These are phyloP conservation scores for Ananas comosus DNA, from an alignment of 176 grass and related monocot species.

Conservation along the genomic window DNA sequence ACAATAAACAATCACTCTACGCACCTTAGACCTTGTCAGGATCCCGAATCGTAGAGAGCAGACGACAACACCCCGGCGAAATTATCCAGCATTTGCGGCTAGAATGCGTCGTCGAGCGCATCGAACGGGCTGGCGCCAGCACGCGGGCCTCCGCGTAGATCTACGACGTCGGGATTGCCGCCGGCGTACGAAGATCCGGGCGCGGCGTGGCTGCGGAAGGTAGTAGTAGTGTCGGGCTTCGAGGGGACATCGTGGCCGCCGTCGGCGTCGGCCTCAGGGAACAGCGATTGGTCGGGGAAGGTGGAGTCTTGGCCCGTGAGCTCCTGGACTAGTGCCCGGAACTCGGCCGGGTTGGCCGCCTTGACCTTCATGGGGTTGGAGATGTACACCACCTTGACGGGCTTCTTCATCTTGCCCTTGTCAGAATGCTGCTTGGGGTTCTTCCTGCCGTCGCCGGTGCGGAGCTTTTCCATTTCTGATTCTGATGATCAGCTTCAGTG, in stretches of 20 bases:
- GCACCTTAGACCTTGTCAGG: too few relatives aligned
- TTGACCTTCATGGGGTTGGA: conserved; percentile 69
- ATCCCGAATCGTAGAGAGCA: too few relatives aligned
- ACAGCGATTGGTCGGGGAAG: conserved; percentile 26
- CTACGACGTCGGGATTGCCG: too few relatives aligned
- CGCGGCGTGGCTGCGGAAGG: too few relatives aligned
- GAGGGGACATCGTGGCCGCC: background rate
- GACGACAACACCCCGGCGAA: too few relatives aligned
- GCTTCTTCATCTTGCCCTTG: conserved; percentile 13
- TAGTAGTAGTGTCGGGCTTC: too few relatives aligned
- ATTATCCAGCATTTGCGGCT: too few relatives aligned
- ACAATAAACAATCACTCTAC: too few relatives aligned
- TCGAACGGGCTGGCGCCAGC: too few relatives aligned
- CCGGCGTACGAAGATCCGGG: too few relatives aligned
- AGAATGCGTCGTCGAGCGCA: too few relatives aligned
- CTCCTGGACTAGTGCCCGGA: conserved; percentile 67
- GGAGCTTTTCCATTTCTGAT: conserved; percentile 4
- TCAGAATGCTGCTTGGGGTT: conserved; percentile 17
- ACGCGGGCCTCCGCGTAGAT: too few relatives aligned
- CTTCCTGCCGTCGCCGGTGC: background rate
- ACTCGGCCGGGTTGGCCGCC: conserved; percentile 58
- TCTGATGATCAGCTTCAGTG: background rate
- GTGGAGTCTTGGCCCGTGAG: conserved; percentile 64
- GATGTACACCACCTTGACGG: conserved; percentile 77
- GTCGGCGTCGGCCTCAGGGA: conserved; percentile 20